Evolutionary conservation across 2,329 filamentous ascomycete genomes (phyloP), one percentile per base, ranked within the genome.

Genomic region (Colletotrichum echinochloae): DNA sequence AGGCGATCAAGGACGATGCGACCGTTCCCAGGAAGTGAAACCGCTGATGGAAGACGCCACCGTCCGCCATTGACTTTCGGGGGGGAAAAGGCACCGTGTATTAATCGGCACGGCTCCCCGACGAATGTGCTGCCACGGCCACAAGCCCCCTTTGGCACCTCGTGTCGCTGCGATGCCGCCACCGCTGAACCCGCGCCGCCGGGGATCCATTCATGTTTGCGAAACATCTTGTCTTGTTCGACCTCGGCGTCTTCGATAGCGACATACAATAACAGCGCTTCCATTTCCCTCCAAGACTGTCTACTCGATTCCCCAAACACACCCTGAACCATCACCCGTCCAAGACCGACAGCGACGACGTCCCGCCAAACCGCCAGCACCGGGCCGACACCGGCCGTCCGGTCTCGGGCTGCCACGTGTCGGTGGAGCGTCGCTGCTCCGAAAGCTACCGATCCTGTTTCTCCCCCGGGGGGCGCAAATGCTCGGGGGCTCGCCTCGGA

Each of bases 391-490:
- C 55, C 63, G 55, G 56, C 48, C 66, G n/a, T 26, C 39, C 49
- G 30, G 49, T 39, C 23, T 59, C 63, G 63, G 37, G 20, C 56
- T 49, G 63, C 63, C 66, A 70, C 55, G 55, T 70, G 66, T 61
- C 18, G 55, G 48, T 49, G 63, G 66, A 60, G 49, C 66, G 55
- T 66, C 23, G 55, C 55, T 46, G 33, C 49, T 56, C 66, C 62
- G 62, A 49, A 44, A 55, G 12, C 62, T 44, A 48, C 56, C 66
- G 63, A 7, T 65, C 18, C 18, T 14, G 11, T 11, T 14, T 14
- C 28, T 20, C n/a, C n/a, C n/a, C n/a, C n/a, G n/a, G n/a, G n/a
- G 9, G 5, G 20, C 5, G 18, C 9, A 11, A 35, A 11, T 41
- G 28, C 28, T n/a, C 5, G 6, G 11, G 11, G 7, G 28, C 16